These are phyloP conservation scores for Cairneyella variabilis DNA, from an alignment of 495 filamentous ascomycete genomes.

Conservation along the genomic window DNA sequence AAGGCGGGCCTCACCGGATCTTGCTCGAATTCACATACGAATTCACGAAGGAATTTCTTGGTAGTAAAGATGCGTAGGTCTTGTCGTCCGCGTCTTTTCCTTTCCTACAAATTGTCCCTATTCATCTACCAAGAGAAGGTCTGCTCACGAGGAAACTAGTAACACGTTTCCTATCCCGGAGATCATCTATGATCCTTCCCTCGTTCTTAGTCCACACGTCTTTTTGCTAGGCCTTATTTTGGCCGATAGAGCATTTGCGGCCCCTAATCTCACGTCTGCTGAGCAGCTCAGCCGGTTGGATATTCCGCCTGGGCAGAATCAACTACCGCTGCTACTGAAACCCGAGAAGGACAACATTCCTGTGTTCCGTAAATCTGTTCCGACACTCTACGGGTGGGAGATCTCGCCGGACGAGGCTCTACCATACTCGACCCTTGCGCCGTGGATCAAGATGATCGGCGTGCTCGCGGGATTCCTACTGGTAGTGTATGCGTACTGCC, in stretches of 20 bases:
- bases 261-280: conserved; percentile 27
- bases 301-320: conserved; percentile 24
- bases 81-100: conserved; percentile 5
- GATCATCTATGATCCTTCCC: conserved; percentile 31
- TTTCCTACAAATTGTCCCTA: background rate
- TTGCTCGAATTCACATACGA: conserved; percentile 33
- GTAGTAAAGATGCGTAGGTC: conserved; percentile 31
- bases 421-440: conserved; percentile 31
- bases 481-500: conserved; percentile 32
- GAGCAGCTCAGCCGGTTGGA: conserved; percentile 27
- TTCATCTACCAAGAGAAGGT: background rate
- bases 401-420: conserved; percentile 33
- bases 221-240: conserved; percentile 35
- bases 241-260: conserved; percentile 24
- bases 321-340: conserved; percentile 28
- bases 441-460: conserved; percentile 30
- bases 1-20: conserved; percentile 26
- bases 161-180: conserved; percentile 31
- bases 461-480: conserved; percentile 31
- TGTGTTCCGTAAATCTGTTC: conserved; percentile 27
- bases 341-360: conserved; percentile 22
- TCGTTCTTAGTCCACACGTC: conserved; percentile 25
- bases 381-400: conserved; percentile 30
- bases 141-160: conserved; percentile 16
- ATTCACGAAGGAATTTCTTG: conserved; percentile 34